Base-by-base conservation (phyloP, 371 early-diverging fungal genomes). In the Mortierella sp. region DNA sequence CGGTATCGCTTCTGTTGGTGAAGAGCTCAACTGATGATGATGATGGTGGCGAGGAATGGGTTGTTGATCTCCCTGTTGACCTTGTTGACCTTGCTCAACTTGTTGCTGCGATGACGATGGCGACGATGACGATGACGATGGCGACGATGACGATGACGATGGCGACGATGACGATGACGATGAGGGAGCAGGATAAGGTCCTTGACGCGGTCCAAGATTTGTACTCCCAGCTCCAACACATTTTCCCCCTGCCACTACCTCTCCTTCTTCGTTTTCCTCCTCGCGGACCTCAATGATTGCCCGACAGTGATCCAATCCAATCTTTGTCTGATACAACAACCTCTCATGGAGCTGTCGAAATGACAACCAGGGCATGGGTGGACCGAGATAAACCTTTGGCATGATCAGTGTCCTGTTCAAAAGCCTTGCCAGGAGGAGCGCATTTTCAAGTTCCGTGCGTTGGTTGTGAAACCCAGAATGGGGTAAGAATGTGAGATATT, bases 391-490 rank as follows among this genome's bases (percentile, higher is more conserved):
- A 3, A 87, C 87, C 7, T 83, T 79, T 0, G 88, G 88, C 26
- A 89, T 71, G 19, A 89, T 64, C 49, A 87, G 50, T 0, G 87
- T 87, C n/a, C 88, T 80, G 55, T 87, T 86, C 57, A 86, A 54
- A 41, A 85, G 81, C 21, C 75, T 56, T 4, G 89, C 83, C 17
- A 89, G 52, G 26, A 89, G 52, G 0, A 89, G 46, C 0, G 88
- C 89, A 59, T 89, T 89, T 52, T 87, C 86, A 4, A 89, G 69
- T 28, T 84, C 86, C 6, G 84, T 82, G 14, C 87, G 75, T 44
- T 87, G 86, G 70, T 87, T 87, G 28, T 86, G 86, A 61, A 87
- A 82, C 6, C 87, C 87, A 8, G 87, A 86, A 28, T 87, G 87
- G 0, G 86, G 86, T 24, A 83, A 52, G 57, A 81, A 87, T 26